phyloP scores from a whole-genome alignment of 768 basidiomycete genomes.

The Termitomyces sp. region DNA sequence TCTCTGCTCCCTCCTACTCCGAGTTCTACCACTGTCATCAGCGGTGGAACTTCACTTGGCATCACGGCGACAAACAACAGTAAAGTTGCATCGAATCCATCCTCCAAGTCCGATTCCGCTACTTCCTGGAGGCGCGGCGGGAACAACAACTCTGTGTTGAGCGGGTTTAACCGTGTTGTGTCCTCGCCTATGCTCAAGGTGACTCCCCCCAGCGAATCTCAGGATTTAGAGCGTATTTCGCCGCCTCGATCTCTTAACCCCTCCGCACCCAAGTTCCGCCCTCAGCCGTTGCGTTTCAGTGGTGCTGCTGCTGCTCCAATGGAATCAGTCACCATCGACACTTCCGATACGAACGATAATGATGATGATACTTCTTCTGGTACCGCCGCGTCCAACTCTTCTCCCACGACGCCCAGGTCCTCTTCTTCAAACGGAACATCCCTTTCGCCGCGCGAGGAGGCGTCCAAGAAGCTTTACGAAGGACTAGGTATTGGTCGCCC shows the following conservation, averaged over 20 bases:
- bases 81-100: constrained; percentile 25
- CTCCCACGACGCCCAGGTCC: constrained; percentile 74
- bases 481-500: constrained; percentile 83
- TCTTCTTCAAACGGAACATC: constrained; percentile 56
- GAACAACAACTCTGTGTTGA: constrained; percentile 67
- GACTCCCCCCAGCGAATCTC: constrained; percentile 58
- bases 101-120: constrained; percentile 80
- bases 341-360: constrained; percentile 46
- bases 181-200: constrained; percentile 68
- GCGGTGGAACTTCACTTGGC: constrained; percentile 69
- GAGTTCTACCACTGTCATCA: constrained; percentile 61
- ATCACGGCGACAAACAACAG: constrained; percentile 37
- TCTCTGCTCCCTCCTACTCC: constrained; percentile 50
- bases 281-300: constrained; percentile 39
- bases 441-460: constrained; percentile 84
- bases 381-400: constrained; percentile 45
- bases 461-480: constrained; percentile 81
- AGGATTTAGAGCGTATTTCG: constrained; percentile 44
- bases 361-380: constrained; percentile 57
- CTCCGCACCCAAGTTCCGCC: constrained; percentile 31
- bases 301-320: constrained; percentile 45
- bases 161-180: constrained; percentile 50
- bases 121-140: constrained; percentile 79
- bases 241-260: constrained; percentile 39
- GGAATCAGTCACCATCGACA: constrained; percentile 55